These are phyloP conservation scores for Waltergamsia citrina DNA, from an alignment of 2,329 filamentous ascomycete genomes.

Conservation along the genomic window DNA sequence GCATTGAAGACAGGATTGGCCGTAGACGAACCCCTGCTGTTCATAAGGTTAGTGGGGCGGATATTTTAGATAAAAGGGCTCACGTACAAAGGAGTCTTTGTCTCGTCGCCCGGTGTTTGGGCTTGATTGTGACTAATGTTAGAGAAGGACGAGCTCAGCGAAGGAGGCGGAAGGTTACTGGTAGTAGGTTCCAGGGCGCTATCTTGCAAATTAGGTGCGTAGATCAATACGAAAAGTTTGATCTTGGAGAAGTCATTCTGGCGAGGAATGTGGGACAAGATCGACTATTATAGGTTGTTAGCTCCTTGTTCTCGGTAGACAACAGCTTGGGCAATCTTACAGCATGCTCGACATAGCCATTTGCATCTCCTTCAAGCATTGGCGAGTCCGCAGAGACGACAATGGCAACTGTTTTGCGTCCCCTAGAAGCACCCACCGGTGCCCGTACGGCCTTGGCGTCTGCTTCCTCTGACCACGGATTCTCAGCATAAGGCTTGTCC, in stretches of 20 bases:
- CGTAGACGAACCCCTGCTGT: constrained; percentile 28
- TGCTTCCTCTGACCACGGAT: constrained; percentile 88
- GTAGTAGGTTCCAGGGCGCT: constrained; percentile 39
- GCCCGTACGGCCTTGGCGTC: constrained; percentile 50
- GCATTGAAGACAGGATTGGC: constrained; percentile 61
- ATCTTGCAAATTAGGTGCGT: constrained; percentile 72
- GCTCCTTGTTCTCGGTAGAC: neutral
- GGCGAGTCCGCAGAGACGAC: constrained; percentile 73
- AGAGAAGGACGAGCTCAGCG: constrained; percentile 72
- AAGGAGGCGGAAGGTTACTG: constrained; percentile 52
- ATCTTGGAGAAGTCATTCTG: constrained; percentile 63
- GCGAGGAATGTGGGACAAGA: constrained; percentile 80
- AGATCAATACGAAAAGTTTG: constrained; percentile 82
- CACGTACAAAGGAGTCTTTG: constrained; percentile 46
- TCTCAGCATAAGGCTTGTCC: constrained; percentile 74
- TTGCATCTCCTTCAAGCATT: constrained; percentile 36
- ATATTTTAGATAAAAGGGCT: neutral
- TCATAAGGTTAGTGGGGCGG: constrained; percentile 16
- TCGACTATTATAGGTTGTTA: constrained; percentile 44
- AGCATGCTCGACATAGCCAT: constrained; percentile 65
- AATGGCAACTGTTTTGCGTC: constrained; percentile 72
- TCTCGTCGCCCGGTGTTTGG: constrained; percentile 56
- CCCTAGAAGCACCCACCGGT: constrained; percentile 19
- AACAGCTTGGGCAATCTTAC: constrained; percentile 42
- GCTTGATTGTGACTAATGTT: constrained; percentile 72